Conservation (phyloP, 371 early-diverging fungal genomes). For the Mucor sp. region DNA sequence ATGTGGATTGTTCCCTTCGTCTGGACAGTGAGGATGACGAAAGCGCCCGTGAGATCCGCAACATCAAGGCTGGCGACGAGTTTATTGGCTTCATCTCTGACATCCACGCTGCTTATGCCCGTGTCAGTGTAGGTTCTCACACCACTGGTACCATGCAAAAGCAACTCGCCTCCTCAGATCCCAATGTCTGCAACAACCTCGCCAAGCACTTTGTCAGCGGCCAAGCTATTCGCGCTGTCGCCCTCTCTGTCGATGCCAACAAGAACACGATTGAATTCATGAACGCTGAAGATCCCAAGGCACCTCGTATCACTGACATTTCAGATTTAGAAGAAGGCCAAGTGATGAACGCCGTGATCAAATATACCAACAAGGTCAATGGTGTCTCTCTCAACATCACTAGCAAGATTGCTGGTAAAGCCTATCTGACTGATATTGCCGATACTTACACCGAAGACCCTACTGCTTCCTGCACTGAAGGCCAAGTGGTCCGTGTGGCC, state of each 20-base stretch:
- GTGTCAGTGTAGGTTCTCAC: slow-evolving; percentile 45
- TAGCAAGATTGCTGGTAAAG: slow-evolving; percentile 57
- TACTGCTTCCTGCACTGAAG: slow-evolving; percentile 44
- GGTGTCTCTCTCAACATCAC: slow-evolving; percentile 58
- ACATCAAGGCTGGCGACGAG: slow-evolving; percentile 50
- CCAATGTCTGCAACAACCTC: slow-evolving; percentile 45
- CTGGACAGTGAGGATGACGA: slow-evolving; percentile 12
- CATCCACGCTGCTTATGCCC: slow-evolving; percentile 41
- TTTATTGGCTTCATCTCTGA: slow-evolving; percentile 63
- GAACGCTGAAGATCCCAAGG: slow-evolving; percentile 32
- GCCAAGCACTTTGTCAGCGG: slow-evolving; percentile 56
- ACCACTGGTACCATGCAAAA: slow-evolving; percentile 50
- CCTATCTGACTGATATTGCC: slow-evolving; percentile 63
- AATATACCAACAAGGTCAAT: slow-evolving; percentile 37
- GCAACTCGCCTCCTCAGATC: slow-evolving; percentile 53
- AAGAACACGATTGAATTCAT: slow-evolving; percentile 38
- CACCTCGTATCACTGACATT: slow-evolving; percentile 36
- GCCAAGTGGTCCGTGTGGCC: slow-evolving; percentile 54
- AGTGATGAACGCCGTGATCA: slow-evolving; percentile 54
- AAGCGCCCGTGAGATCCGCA: slow-evolving; percentile 27
- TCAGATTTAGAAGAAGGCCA: slow-evolving; percentile 56
- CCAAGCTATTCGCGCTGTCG: slow-evolving; percentile 58
- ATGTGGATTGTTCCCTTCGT: slow-evolving; percentile 32
- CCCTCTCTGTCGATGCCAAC: slow-evolving; percentile 48
- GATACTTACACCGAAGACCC: slow-evolving; percentile 59